Evolutionary conservation across 768 basidiomycete species (phyloP).

Genomic region (Trametes coccinea): DNA sequence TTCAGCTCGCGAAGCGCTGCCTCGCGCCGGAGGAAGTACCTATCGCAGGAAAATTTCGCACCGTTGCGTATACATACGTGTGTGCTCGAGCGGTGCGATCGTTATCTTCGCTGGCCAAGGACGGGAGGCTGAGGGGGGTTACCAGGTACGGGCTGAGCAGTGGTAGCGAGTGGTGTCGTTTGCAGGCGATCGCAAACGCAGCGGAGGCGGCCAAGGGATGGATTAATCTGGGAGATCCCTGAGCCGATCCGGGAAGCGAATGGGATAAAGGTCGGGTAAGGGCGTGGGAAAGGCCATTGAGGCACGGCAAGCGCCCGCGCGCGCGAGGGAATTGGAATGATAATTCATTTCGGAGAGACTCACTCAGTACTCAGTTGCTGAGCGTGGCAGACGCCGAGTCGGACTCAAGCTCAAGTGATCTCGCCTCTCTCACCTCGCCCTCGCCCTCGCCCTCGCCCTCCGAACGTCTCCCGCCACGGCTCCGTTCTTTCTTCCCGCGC

Average conservation of each 20-base stretch:
- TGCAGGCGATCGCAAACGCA: background rate
- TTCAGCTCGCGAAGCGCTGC: background rate
- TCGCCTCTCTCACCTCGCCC: background rate
- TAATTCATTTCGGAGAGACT: too few species aligned
- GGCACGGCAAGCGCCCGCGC: background rate
- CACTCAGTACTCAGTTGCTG: too few species aligned
- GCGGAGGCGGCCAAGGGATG: background rate
- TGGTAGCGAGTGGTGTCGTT: background rate
- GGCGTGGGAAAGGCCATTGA: constrained; percentile 3
- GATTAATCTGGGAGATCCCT: constrained; percentile 4
- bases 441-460: too few species aligned
- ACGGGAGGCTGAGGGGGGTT: background rate
- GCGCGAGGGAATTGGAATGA: too few species aligned
- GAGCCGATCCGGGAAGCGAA: background rate
- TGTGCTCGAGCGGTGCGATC: background rate
- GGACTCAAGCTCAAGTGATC: background rate
- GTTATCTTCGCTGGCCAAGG: background rate
- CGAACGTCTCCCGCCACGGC: background rate
- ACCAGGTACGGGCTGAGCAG: background rate
- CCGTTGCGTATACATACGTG: too few species aligned
- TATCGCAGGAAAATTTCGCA: too few species aligned
- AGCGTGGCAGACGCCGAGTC: too few species aligned
- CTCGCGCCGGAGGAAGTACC: background rate
- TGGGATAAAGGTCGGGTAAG: constrained; percentile 9
- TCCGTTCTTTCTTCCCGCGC: background rate